Evolutionary conservation across 148 eudicot species (phyloP), one percentile per base, ranked within the genome.

Genomic region (Rhododendron simsii): DNA sequence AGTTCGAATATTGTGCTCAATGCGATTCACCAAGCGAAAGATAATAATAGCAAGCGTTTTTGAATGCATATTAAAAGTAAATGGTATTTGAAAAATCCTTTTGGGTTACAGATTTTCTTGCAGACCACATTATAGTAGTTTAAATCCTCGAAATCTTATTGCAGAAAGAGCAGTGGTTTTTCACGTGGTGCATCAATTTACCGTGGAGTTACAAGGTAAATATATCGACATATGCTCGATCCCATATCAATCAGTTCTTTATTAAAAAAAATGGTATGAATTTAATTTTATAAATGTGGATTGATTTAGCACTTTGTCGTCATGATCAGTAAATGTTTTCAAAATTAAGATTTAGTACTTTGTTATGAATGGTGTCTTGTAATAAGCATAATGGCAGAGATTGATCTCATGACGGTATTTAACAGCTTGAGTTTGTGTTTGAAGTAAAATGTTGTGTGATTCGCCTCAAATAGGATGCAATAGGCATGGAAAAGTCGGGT

Each of bases 191-290:
- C 99, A 37, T 96, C 99, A 0, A 96, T 94, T 39, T 95, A 95
- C 82, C 93, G 99, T 39, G 99, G 99, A 35, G 99, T 96, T 20
- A 96, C 99, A 83, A 96, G 99, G 99, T 96, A 95, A 83, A 35
- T 14, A 18, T 26, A 75, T 74, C 3, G 33, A 14, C 44, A 14
- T 73, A 26, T 63, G 69, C 28, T 23, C 11, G 13, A 10, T 65
- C 33, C 69, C 28, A 63, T 7, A 4, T 0, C 16, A 74, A 16
- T 33, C 8, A 74, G 45, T 35, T 35, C 11, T 16, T 33, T 35
- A 3, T 30, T 2, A 15, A 33, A 16, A 2, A 37, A 14, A 4
- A 35, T 3, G 3, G 18, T 5, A 33, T 35, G 78, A 16, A 53
- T 2, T 51, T 11, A 73, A 15, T 9, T 30, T 71, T 13, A 35